phyloP scores from a whole-genome alignment of 257 asterid genomes.

The Jacaranda mimosifolia region DNA sequence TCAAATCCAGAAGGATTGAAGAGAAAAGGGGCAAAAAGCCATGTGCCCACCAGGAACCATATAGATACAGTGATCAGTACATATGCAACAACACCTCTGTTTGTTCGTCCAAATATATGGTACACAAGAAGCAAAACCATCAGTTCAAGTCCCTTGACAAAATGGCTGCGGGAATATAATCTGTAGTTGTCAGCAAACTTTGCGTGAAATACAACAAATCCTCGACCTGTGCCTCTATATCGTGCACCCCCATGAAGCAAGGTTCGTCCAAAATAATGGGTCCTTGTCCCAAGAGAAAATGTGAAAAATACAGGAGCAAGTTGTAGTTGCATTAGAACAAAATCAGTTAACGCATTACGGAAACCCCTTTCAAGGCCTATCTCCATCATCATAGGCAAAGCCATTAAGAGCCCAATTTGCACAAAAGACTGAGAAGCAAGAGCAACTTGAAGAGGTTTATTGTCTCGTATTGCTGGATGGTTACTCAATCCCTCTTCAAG shows the following conservation, averaged over 20 bases:
- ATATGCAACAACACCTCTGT: slow-evolving; percentile 72
- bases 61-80: slow-evolving; percentile 80
- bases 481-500: slow-evolving; percentile 73
- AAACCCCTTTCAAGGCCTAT: slow-evolving; percentile 94
- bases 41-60: slow-evolving; percentile 89
- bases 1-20: slow-evolving; percentile 97
- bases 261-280: slow-evolving; percentile 90
- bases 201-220: slow-evolving; percentile 94
- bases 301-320: slow-evolving; percentile 95
- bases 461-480: slow-evolving; percentile 88
- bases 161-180: slow-evolving; percentile 87
- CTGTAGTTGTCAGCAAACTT: slow-evolving; percentile 91
- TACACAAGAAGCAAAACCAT: slow-evolving; percentile 91
- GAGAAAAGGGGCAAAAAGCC: slow-evolving; percentile 96
- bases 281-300: slow-evolving; percentile 88
- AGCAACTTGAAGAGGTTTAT: slow-evolving; percentile 95
- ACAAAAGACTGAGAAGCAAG: slow-evolving; percentile 96
- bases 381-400: slow-evolving; percentile 99
- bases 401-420: slow-evolving; percentile 92
- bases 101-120: slow-evolving; percentile 79
- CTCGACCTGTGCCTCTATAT: slow-evolving; percentile 93
- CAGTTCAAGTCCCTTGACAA: slow-evolving; percentile 87
- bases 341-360: slow-evolving; percentile 86
- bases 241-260: slow-evolving; percentile 96
- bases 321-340: slow-evolving; percentile 90